Conservation (phyloP, 2,329 filamentous ascomycete species). For the Pyrenochaeta sp. region DNA sequence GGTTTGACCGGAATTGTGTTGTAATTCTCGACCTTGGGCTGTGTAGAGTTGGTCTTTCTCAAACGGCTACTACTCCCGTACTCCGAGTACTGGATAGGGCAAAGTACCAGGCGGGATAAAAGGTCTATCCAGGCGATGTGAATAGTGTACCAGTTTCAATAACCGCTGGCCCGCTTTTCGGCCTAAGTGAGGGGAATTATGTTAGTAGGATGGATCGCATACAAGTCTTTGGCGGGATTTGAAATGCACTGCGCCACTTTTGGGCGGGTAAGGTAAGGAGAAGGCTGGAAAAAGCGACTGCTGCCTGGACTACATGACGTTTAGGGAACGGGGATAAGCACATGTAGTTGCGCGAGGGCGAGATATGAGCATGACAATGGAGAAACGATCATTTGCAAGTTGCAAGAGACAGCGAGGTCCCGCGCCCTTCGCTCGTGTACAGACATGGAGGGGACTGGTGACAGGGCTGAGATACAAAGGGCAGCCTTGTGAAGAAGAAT, state of each 20-base stretch:
- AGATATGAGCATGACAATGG: constrained; percentile 4
- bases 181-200: constrained; percentile 25
- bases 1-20: constrained; percentile 11
- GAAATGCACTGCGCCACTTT: constrained; percentile 32
- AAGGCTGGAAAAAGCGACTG: constrained; percentile 35
- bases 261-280: constrained; percentile 13
- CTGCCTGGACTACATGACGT: constrained; percentile 30
- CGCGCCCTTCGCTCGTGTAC: constrained; percentile 12
- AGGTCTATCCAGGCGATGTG: constrained; percentile 27
- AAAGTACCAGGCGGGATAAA: constrained; percentile 6
- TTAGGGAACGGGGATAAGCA: constrained; percentile 3
- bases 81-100: constrained; percentile 10
- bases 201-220: constrained; percentile 23
- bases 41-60: constrained; percentile 9
- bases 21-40: constrained; percentile 10
- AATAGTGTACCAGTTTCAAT: constrained; percentile 22
- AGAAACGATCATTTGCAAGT: constrained; percentile 6
- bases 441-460: constrained; percentile 12
- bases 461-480: too few relatives aligned
- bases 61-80: constrained; percentile 2
- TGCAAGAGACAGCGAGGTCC: constrained; percentile 3
- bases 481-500: too few relatives aligned
- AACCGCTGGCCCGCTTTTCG: constrained; percentile 24
- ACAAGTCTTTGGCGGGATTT: constrained; percentile 11
- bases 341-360: constrained; percentile 2